Base-by-base conservation (phyloP, 306 rosid species). In the Mucuna pruriens region DNA sequence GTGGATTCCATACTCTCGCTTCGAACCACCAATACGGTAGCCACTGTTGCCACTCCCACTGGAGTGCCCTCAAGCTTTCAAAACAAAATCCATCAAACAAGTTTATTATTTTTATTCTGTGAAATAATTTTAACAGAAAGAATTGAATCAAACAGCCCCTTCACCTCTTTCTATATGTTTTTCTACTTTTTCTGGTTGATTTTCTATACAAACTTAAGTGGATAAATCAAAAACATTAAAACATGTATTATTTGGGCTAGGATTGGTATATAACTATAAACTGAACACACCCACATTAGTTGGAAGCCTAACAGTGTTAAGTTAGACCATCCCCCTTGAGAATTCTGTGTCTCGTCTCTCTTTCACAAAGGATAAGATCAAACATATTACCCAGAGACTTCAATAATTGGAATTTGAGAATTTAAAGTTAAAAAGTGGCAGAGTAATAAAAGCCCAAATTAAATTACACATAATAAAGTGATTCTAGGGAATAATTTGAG, bases 281-380 rank as follows among this genome's bases (percentile, higher is more conserved):
- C 20, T 34, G 38, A 20, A 31, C 61, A 1, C n/a, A 45, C 31
- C 65, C 69, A 17, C 34, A 38, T 57, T 54, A 23, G 26, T 5
- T 58, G 40, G 45, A 46, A 71, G 54, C 77, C 26, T 57, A 57
- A 44, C 40, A 77, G 2, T 70, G 70, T 60, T 71, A 64, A 20
- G 73, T 58, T 31, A 34, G 26, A 70, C 36, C 38, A 10, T 15
- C 16, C 64, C 64, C 29, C 40, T 13, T 31, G 54, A 71, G 69
- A 71, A 44, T 45, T 70, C 36, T 66, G 19, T 39, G 39, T 39
- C 29, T 29, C 57, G 7, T 69, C 46, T 69, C 42, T 69, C 70
- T 55, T 55, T 58, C 69, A 31, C 23, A 60, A 29, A 44, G 78
- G 42, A 71, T 20, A 80, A 80, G 73, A 71, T 60, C 62, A 33